phyloP scores from a whole-genome alignment of 176 grass and related monocot species.

The Oryza longistaminata region DNA sequence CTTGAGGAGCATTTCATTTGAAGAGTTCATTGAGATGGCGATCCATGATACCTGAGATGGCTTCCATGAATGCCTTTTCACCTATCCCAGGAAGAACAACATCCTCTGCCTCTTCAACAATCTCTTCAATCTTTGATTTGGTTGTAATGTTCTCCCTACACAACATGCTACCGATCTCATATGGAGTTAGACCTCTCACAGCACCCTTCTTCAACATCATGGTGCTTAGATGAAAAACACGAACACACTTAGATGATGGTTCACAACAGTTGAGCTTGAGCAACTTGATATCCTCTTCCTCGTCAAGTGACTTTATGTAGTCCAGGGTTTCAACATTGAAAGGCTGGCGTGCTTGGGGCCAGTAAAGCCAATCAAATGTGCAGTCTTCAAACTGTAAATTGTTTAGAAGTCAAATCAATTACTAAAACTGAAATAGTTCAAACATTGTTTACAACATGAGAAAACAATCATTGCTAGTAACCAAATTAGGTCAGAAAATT shows the following conservation, averaged over 20 bases:
- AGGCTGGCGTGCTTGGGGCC: constrained; percentile 43
- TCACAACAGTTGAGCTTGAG: constrained; percentile 53
- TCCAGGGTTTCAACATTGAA: constrained; percentile 35
- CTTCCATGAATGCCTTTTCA: constrained; percentile 40
- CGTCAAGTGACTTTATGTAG: constrained; percentile 52
- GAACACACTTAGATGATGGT: constrained; percentile 37
- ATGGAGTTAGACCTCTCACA: constrained; percentile 45
- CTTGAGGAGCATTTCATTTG: neutral
- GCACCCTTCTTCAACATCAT: constrained; percentile 62
- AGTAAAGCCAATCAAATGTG: constrained; percentile 63
- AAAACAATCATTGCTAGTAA: neutral
- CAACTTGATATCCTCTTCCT: constrained; percentile 46
- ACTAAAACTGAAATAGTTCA: constrained; percentile 1
- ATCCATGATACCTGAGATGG: constrained; percentile 53
- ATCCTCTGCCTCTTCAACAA: constrained; percentile 42
- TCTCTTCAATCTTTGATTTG: constrained; percentile 52
- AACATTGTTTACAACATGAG: neutral
- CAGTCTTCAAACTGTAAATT: constrained; percentile 52
- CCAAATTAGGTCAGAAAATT: neutral
- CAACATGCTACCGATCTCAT: constrained; percentile 54
- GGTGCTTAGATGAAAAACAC: constrained; percentile 47
- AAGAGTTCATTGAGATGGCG: constrained; percentile 33
- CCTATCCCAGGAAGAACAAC: constrained; percentile 41
- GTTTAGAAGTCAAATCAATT: neutral
- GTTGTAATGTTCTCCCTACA: constrained; percentile 52